Evolutionary conservation across 1,139 yeast genomes (phyloP), one percentile per base, ranked within the genome.

Genomic region (Suhomyces guaymorum): DNA sequence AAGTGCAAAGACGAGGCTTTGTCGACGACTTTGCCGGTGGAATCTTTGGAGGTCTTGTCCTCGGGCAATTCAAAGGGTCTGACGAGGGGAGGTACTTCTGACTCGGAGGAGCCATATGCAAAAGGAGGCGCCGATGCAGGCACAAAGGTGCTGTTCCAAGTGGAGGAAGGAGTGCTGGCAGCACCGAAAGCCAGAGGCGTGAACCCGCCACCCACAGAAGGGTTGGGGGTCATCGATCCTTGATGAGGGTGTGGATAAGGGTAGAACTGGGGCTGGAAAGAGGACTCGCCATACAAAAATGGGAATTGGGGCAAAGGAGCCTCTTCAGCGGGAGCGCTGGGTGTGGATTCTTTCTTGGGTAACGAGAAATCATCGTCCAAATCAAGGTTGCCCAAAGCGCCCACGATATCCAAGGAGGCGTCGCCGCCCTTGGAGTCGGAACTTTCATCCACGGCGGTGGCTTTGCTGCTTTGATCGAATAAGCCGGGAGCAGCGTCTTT

Each of bases 41-140:
- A n/a, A n/a, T n/a, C n/a, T n/a, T n/a, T n/a, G n/a, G n/a, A n/a
- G n/a, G n/a, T n/a, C n/a, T n/a, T 8, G 15, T 34, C 37, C 5
- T 36, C 43, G 4, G 72, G 70, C 26, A 63, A 52, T 38, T 62
- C 69, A 44, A 66, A 63, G 5, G 70, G 68, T 26, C 59, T 60
- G 10, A 51, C 56, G 30, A 53, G 43, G 4, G 51, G 31, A n/a
- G 44, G n/a, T n/a, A n/a, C 49, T 24, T 39, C 43, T 12, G 47
- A 31, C 4, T 38, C 38, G 25, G 47, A 29, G 9, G 35, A 35
- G 12, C 44, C 44, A 38, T 59, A 59, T 15, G 56, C 48, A 30
- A 62, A 56, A 0, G 71, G 68, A 22, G 72, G 72, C 5, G 72
- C 71, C 4, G 66, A 54, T 20, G 60, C 54, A 1, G 71, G 68